Evolutionary conservation across 768 basidiomycete genomes (phyloP).

Genomic region (Agaricus blazei): DNA sequence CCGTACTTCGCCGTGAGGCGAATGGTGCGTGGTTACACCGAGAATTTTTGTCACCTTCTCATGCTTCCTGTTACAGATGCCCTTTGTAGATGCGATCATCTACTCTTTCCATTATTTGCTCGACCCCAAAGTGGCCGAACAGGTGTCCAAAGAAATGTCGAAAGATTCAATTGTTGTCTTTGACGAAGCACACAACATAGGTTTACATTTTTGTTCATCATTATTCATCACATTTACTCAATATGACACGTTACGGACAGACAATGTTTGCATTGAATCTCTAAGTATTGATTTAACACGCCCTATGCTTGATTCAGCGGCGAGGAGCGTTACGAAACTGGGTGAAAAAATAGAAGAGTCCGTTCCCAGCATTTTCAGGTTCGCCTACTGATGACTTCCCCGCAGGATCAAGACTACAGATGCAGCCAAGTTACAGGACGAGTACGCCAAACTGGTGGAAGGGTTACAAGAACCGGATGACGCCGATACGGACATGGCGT

Average conservation of each 20-base stretch:
- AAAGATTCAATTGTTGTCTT: slow-evolving; percentile 99
- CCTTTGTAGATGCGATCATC: slow-evolving; percentile 93
- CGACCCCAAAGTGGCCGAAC: slow-evolving; percentile 98
- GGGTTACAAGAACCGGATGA: slow-evolving; percentile 77
- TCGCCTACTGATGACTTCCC: neutral
- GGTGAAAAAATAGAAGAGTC: slow-evolving; percentile 94
- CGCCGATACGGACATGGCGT: slow-evolving; percentile 71
- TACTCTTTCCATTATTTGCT: slow-evolving; percentile 99
- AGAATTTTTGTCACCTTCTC: neutral
- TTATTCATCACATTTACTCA: neutral
- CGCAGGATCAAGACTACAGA: slow-evolving; percentile 92
- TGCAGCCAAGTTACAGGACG: slow-evolving; percentile 90
- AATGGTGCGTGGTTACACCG: slow-evolving; percentile 55
- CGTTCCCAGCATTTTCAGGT: slow-evolving; percentile 20
- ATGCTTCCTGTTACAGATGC: slow-evolving; percentile 55
- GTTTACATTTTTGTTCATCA: slow-evolving; percentile 34
- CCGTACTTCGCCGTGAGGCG: slow-evolving; percentile 95
- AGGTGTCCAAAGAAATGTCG: slow-evolving; percentile 95
- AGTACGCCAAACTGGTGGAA: slow-evolving; percentile 93
- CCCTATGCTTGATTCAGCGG: slow-evolving; percentile 95
- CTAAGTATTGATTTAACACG: slow-evolving; percentile 95
- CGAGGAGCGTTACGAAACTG: slow-evolving; percentile 79
- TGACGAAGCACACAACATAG: slow-evolving; percentile 99
- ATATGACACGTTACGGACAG: slow-evolving; percentile 40
- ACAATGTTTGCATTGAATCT: slow-evolving; percentile 99